A percentile compares a stretch with the other conserved stretches of the same genome.
Evolutionary conservation across 805 yeast species (phyloP).

Genomic region (Yarrowia sp.): DNA sequence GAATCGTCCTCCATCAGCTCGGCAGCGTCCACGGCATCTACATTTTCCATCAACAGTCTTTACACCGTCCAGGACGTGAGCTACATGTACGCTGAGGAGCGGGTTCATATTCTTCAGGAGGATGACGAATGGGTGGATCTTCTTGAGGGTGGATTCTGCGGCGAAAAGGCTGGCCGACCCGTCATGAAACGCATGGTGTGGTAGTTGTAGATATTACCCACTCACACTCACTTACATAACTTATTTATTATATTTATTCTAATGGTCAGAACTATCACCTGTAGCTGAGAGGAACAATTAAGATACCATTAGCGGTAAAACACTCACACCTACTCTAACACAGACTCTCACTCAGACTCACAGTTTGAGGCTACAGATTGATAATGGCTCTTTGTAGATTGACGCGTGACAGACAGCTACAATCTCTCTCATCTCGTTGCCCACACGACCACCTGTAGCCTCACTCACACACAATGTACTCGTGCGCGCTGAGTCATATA

Average conservation of each 20-base stretch:
- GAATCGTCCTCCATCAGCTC: slow-evolving; percentile 6
- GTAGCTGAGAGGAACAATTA: not conserved
- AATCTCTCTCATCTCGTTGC: no score
- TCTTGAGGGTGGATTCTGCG: slow-evolving; percentile 15
- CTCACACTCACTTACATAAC: not conserved
- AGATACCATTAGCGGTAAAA: no score
- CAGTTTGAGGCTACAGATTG: no score
- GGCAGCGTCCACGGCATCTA: not conserved
- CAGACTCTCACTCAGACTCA: no score
- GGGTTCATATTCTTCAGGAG: not conserved
- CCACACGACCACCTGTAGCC: no score
- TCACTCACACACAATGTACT: no score
- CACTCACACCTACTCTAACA: not conserved
- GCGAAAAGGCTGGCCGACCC: slow-evolving; percentile 16
- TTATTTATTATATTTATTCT: slow-evolving; percentile 16
- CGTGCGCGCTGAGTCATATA: no score
- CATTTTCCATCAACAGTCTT: not conserved
- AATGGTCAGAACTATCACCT: not conserved
- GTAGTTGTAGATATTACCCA: not conserved
- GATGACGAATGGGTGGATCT: not conserved
- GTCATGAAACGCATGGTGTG: slow-evolving; percentile 22
- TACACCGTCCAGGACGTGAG: slow-evolving; percentile 20
- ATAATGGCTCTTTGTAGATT: no score
- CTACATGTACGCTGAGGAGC: slow-evolving; percentile 16
- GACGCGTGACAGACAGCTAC: no score